Percentiles rank a stretch among this genome's conserved stretches.
Conservation (phyloP, 2,329 filamentous ascomycete genomes). For the Sporothrix sp. region DNA sequence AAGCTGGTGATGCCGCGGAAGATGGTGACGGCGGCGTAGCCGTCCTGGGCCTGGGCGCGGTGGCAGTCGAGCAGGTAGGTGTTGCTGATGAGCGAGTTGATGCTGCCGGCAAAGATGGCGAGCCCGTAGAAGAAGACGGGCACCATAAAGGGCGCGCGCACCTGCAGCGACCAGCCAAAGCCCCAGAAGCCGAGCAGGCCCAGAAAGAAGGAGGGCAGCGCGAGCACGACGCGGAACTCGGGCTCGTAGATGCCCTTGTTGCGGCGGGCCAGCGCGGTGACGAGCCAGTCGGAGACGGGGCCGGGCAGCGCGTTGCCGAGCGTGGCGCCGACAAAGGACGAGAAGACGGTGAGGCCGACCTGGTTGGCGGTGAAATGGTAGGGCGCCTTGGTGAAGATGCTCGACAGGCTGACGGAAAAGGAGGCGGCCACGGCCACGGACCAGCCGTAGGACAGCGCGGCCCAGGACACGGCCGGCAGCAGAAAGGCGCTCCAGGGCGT, state of each 20-base stretch:
- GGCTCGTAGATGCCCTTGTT: conserved; percentile 36
- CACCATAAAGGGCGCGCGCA: conserved; percentile 17
- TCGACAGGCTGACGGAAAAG: not conserved
- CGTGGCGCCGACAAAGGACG: conserved; percentile 31
- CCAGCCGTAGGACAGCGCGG: conserved; percentile 31
- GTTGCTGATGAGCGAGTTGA: conserved; percentile 13
- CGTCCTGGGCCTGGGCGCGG: conserved; percentile 14
- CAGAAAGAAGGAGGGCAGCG: conserved; percentile 25
- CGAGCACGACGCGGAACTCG: conserved; percentile 32
- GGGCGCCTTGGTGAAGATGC: conserved; percentile 32
- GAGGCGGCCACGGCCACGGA: conserved; percentile 24
- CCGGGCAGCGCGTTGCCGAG: conserved; percentile 27
- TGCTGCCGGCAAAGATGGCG: conserved; percentile 12
- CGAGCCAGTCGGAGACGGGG: conserved; percentile 27
- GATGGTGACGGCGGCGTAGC: conserved; percentile 13
- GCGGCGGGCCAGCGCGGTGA: conserved; percentile 28
- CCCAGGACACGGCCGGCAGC: conserved; percentile 34
- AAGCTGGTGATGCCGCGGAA: conserved; percentile 11
- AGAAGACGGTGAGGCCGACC: conserved; percentile 30
- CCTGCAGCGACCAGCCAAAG: conserved; percentile 24
- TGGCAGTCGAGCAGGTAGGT: conserved; percentile 17
- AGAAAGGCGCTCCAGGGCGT: conserved; percentile 32
- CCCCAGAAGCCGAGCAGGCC: conserved; percentile 29
- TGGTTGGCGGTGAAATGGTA: conserved; percentile 29
- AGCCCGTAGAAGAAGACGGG: conserved; percentile 17